Conservation (phyloP, 2,329 filamentous ascomycete genomes). For the Curvularia spicifera region DNA sequence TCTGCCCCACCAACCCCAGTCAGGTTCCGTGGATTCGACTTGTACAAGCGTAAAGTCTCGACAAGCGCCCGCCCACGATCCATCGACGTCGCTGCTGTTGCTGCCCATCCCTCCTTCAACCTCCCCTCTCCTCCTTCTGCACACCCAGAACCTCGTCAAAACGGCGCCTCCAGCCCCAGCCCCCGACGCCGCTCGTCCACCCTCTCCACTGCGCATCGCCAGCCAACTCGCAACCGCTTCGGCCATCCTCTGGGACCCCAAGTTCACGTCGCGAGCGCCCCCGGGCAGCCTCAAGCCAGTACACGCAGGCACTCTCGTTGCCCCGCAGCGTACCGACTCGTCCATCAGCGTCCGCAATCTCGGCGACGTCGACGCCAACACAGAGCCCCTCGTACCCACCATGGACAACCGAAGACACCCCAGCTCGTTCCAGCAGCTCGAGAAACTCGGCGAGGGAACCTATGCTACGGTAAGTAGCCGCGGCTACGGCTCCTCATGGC, state of each 20-base stretch:
- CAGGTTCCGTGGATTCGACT: conserved; percentile 11
- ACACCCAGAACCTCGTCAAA: conserved; percentile 10
- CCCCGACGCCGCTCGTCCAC: conserved; percentile 12
- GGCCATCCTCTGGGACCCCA: conserved; percentile 58
- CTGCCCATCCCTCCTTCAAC: neutral
- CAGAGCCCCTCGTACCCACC: conserved; percentile 35
- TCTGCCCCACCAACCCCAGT: conserved; percentile 21
- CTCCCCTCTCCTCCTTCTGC: neutral
- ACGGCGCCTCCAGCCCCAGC: conserved; percentile 25
- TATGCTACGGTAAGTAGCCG: conserved; percentile 84
- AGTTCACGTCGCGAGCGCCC: conserved; percentile 55
- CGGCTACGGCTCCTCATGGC: neutral
- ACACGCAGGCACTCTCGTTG: conserved; percentile 56
- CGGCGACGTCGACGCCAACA: conserved; percentile 54
- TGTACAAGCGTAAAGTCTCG: conserved; percentile 14
- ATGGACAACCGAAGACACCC: conserved; percentile 96
- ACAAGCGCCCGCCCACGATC: conserved; percentile 19
- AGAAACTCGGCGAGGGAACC: conserved; percentile 96
- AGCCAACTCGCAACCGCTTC: conserved; percentile 57
- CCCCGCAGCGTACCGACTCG: conserved; percentile 57
- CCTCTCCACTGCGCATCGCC: conserved; percentile 50
- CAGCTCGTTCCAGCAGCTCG: conserved; percentile 98
- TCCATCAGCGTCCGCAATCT: conserved; percentile 58
- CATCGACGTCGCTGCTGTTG: conserved; percentile 12
- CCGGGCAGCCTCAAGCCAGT: conserved; percentile 55